Percentiles rank a stretch among this genome's conserved stretches.
phyloP scores from a whole-genome alignment of 1,139 yeast genomes.

The Oligophagozyma castellii region DNA sequence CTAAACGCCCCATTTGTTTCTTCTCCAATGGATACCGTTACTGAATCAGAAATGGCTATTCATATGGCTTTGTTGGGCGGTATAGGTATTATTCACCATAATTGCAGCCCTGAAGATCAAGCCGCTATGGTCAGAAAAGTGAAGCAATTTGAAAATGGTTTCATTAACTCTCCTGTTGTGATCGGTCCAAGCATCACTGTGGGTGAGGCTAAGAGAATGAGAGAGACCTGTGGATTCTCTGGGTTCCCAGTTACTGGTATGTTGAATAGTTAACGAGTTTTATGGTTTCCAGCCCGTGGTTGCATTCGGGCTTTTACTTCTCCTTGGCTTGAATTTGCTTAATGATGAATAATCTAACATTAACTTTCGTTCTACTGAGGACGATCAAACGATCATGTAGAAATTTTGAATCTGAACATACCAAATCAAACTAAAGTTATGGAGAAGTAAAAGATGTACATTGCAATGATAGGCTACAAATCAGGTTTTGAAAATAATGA shows the following conservation, averaged over 20 bases:
- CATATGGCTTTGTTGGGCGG: constrained; percentile 98
- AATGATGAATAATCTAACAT: constrained; percentile 19
- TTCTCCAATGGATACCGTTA: constrained; percentile 98
- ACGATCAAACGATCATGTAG: constrained; percentile 97
- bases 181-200: constrained; percentile 65
- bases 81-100: constrained; percentile 96
- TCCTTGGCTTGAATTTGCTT: constrained; percentile 3
- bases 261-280: constrained; percentile 27
- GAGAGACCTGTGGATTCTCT: constrained; percentile 72
- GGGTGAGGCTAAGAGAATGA: constrained; percentile 64
- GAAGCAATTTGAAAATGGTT: constrained; percentile 94
- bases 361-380: constrained; percentile 99
- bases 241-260: constrained; percentile 99
- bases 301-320: no score
- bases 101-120: constrained; percentile 92
- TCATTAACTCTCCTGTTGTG: constrained; percentile 88
- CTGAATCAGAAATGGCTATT: constrained; percentile 95
- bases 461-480: no score
- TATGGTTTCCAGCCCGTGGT: no score
- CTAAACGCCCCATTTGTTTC: constrained; percentile 92
- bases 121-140: constrained; percentile 97
- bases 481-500: no score
- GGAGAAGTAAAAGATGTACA: no score
- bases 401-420: constrained; percentile 34
- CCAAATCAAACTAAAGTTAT: neutral